These are phyloP conservation scores for Pyrus hybrid DNA, from an alignment of 331 rosid species.

Conservation along the genomic window DNA sequence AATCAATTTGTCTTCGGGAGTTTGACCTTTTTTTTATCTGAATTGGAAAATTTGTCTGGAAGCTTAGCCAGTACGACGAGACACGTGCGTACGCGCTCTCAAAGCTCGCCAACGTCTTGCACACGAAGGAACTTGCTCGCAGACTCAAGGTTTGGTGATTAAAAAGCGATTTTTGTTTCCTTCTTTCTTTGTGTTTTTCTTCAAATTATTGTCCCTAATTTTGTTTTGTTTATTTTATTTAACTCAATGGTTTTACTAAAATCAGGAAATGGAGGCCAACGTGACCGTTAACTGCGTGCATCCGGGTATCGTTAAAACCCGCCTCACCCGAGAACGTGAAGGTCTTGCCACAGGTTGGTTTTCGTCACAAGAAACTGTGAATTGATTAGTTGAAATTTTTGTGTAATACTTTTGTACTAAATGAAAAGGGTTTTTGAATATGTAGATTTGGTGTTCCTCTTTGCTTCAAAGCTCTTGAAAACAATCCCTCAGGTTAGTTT, in stretches of 20 bases:
- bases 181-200: neutral
- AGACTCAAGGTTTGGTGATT: constrained; percentile 44
- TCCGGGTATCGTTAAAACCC: constrained; percentile 88
- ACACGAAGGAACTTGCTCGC: constrained; percentile 70
- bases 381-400: neutral
- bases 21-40: neutral
- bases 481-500: constrained; percentile 73
- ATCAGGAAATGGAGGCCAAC: constrained; percentile 68
- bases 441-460: constrained; percentile 80
- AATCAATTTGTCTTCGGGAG: neutral
- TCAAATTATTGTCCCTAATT: neutral
- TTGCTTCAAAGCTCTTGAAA: constrained; percentile 79
- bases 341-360: constrained; percentile 68
- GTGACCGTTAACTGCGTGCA: constrained; percentile 88
- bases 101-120: constrained; percentile 90
- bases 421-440: neutral
- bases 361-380: neutral
- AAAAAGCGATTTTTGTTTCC: neutral
- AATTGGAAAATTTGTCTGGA: neutral
- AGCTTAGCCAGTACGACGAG: constrained; percentile 59
- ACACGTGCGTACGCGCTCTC: constrained; percentile 99
- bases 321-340: constrained; percentile 95
- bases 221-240: neutral
- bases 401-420: neutral
- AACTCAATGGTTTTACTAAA: neutral